These are phyloP conservation scores for Gossypium gossypioides DNA, from an alignment of 441 rosid genomes.

Conservation along the genomic window DNA sequence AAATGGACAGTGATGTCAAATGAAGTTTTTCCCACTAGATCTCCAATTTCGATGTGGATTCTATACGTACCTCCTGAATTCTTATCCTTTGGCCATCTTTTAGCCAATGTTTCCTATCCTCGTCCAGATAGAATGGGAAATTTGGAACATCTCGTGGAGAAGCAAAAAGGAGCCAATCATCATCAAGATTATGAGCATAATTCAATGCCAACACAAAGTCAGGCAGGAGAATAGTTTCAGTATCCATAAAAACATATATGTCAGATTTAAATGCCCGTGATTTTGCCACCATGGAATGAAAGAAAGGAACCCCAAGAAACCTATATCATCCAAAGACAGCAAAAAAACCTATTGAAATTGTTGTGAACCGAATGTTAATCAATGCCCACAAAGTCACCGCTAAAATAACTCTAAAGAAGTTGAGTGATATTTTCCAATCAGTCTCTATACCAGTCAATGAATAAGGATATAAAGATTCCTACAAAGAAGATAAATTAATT, in stretches of 20 bases:
- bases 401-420: background rate
- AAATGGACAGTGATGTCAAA: slow-evolving; percentile 29
- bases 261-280: slow-evolving; percentile 34
- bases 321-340: background rate
- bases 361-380: background rate
- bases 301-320: slow-evolving; percentile 73
- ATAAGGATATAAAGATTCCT: background rate
- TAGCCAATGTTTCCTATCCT: slow-evolving; percentile 47
- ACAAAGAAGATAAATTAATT: background rate
- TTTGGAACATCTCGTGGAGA: slow-evolving; percentile 34
- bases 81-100: slow-evolving; percentile 39
- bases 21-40: slow-evolving; percentile 12
- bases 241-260: slow-evolving; percentile 42
- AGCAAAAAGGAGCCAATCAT: slow-evolving; percentile 74
- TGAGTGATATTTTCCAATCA: background rate
- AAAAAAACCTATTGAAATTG: slow-evolving; percentile 40
- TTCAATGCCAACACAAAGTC: slow-evolving; percentile 47
- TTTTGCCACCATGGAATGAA: slow-evolving; percentile 81
- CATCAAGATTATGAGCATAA: slow-evolving; percentile 44
- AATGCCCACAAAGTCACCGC: background rate
- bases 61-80: slow-evolving; percentile 51
- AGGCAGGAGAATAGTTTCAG: slow-evolving; percentile 46
- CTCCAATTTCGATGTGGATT: slow-evolving; percentile 19
- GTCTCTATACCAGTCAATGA: background rate
- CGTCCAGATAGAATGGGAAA: slow-evolving; percentile 48